Base-by-base conservation (phyloP, 129 eudicot genomes). In the Deinandra increscens region DNA sequence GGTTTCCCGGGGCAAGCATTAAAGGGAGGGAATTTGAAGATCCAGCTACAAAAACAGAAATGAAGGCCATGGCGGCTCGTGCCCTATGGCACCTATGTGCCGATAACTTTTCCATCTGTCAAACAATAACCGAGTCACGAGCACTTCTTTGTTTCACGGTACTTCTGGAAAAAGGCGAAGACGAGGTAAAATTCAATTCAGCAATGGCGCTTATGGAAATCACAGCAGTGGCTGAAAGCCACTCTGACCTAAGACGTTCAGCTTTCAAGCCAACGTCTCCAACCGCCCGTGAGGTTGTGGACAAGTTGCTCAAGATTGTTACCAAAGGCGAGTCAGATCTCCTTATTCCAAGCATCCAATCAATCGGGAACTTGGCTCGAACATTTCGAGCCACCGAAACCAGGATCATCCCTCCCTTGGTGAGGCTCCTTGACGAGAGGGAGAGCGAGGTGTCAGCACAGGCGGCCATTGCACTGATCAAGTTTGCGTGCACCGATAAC, bases 41-140 rank as follows among this genome's bases (percentile, higher is more conserved):
- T 68, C 85, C 87, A 5, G 80, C 46, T 20, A 79, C 82, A 9
- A 87, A 84, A 68, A 82, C 65, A 12, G 81, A 87, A 68, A 87
- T 87, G 95, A 87, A 87, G 81, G 90, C 90, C 33, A 87, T 84
- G 95, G 82, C 90, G 5, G 84, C 95, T 11, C 72, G 87, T 31
- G 95, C 95, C 14, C 74, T 87, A n/a, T 77, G 90, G 85, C 73
- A 76, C 51, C 82, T 87, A 36, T 82, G 87, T 58, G 75, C 74
- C 8, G 83, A 83, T 19, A 84, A 87, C 37, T 74, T 80, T 12
- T 44, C 90, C 3, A 75, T 87, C 5, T 87, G 90, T 60, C 67
- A 37, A 37, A 84, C 80, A 39, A 84, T 87, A 34, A 84, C 89
- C 10, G 95, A 84, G 69, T 87, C 95, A 4, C 68, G 95, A 26